Evolutionary conservation across 177 flowering plant species (phyloP), one percentile per base, ranked within the genome.

Genomic region (Vitis hybrid): DNA sequence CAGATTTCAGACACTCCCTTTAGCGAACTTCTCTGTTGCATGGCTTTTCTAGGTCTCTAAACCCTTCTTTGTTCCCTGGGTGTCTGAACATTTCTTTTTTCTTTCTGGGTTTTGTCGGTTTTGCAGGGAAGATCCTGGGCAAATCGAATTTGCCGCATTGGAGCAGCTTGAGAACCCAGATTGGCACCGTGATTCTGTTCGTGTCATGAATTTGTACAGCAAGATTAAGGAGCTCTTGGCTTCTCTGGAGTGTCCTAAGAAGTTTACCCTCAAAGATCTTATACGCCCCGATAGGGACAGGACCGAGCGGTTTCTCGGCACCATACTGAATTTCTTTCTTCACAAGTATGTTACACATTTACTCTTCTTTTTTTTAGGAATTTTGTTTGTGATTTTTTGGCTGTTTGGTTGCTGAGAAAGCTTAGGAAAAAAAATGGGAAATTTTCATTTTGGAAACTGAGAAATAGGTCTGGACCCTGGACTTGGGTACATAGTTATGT

Each of bases 101-200:
- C 10, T 40, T 6, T 6, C 45, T 40, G 52, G 51, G n/a, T 67
- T 68, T 63, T 40, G 7, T 40, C 7, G 45, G 45, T 67, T 52
- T 71, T 75, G 70, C 77, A 90, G 99, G 80, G 97, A 91, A 13
- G 94, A 93, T 67, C 71, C 79, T 34, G 92, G 78, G 52, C 93
- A 89, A 67, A 73, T 86, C 23, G 93, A 89, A 66, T 95, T 91
- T 56, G 74, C 65, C 6, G 96, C 88, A 10, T 74, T 95, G 55
- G 93, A 83, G 78, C 85, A 79, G 68, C 77, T 96, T 32, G 99
- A 92, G 80, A 86, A 92, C 70, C 98, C 98, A 3, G 97, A 96
- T 34, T 68, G 66, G 57, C 91, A 87, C 60, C 70, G 68, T 0
- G 86, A 84, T 2, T 89, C 99, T 1, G 75, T 88, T n/a, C 80